Evolutionary conservation across 768 basidiomycete genomes (phyloP).

Genomic region (Amanita rimosa): DNA sequence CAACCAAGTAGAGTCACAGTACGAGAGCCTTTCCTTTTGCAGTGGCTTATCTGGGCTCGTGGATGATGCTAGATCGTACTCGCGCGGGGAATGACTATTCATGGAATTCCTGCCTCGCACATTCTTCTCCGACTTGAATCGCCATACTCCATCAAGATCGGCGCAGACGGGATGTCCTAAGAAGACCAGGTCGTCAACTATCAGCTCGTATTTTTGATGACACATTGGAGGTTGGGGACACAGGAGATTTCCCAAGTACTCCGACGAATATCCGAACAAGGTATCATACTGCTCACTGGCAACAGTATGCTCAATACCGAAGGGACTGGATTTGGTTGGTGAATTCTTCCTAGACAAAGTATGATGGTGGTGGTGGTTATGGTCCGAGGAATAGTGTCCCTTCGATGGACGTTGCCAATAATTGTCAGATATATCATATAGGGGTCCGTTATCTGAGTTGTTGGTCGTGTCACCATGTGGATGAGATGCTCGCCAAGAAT

Average conservation of each 20-base stretch:
- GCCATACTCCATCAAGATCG: slow-evolving; percentile 64
- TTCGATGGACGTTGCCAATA: slow-evolving; percentile 45
- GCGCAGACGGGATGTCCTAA: slow-evolving; percentile 90
- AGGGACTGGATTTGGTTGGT: slow-evolving; percentile 32
- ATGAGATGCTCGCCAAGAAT: slow-evolving; percentile 62
- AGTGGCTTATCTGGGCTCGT: slow-evolving; percentile 19
- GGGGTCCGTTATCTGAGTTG: slow-evolving; percentile 13
- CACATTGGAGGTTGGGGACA: slow-evolving; percentile 73
- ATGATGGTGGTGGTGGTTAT: slow-evolving; percentile 37
- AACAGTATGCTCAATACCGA: slow-evolving; percentile 21
- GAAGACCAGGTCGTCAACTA: slow-evolving; percentile 87
- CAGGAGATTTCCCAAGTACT: slow-evolving; percentile 72
- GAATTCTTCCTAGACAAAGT: slow-evolving; percentile 41
- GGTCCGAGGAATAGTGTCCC: slow-evolving; percentile 17
- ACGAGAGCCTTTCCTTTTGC: slow-evolving; percentile 21
- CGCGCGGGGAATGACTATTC: slow-evolving; percentile 21
- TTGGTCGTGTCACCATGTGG: slow-evolving; percentile 23
- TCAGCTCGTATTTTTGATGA: slow-evolving; percentile 89
- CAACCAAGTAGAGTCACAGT: slow-evolving; percentile 36
- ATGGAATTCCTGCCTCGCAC: slow-evolving; percentile 48
- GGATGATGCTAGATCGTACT: slow-evolving; percentile 17
- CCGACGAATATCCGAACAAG: slow-evolving; percentile 71
- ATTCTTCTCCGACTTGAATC: slow-evolving; percentile 52
- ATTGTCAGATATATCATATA: slow-evolving; percentile 34
- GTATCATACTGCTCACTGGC: slow-evolving; percentile 44